These are phyloP conservation scores for Penicillium bovifimosum DNA, from an alignment of 495 filamentous ascomycete genomes.

Conservation along the genomic window DNA sequence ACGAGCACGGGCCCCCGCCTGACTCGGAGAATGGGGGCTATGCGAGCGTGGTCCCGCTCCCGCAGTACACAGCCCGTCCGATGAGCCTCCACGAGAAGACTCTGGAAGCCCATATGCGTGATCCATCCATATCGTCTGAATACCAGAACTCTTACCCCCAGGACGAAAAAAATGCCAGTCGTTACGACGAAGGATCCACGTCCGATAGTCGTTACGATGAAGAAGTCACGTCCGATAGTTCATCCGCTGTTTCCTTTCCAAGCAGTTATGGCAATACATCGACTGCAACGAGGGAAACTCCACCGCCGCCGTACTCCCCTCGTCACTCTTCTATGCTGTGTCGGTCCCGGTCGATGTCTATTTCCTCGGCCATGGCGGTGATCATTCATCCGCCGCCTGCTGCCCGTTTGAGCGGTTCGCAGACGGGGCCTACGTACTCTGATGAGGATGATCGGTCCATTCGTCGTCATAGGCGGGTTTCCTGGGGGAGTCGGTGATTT, in stretches of 20 bases:
- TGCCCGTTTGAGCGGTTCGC: constrained; percentile 24
- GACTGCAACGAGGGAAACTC: constrained; percentile 43
- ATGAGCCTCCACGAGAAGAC: constrained; percentile 42
- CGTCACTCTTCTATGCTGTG: constrained; percentile 23
- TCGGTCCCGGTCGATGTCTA: constrained; percentile 33
- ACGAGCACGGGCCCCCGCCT: constrained; percentile 14
- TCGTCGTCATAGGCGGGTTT: constrained; percentile 25
- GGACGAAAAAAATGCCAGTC: constrained; percentile 33
- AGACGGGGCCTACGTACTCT: constrained; percentile 19
- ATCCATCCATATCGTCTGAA: constrained; percentile 31
- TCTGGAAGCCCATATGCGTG: constrained; percentile 34
- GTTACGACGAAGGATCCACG: constrained; percentile 29
- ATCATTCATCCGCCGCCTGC: constrained; percentile 23
- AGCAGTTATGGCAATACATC: constrained; percentile 47
- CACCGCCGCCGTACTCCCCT: constrained; percentile 42
- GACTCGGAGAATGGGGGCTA: constrained; percentile 30
- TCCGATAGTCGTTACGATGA: constrained; percentile 33
- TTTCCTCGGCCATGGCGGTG: constrained; percentile 28
- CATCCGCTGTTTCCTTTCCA: constrained; percentile 41
- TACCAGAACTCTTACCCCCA: constrained; percentile 2
- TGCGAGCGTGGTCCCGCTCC: constrained; percentile 32
- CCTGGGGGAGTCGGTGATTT: constrained; percentile 31
- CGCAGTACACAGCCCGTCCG: constrained; percentile 40
- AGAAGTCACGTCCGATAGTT: constrained; percentile 34
- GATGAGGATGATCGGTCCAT: constrained; percentile 25